Evolutionary conservation across 805 yeast genomes (phyloP).

Genomic region (Wickerhamomyces queroliae): DNA sequence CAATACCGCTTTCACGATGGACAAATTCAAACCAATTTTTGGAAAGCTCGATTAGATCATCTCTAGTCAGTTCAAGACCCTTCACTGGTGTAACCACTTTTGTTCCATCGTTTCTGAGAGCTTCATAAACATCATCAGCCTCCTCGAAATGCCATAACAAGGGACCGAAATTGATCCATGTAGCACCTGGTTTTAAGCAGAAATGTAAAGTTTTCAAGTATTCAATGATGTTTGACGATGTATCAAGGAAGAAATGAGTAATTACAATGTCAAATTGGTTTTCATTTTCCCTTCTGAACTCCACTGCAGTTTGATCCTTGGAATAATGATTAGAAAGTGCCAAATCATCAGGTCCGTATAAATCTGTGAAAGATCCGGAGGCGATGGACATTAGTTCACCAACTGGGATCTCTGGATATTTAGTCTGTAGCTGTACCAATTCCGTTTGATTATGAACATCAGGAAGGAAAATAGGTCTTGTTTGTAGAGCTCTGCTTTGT

Average conservation of each 20-base stretch:
- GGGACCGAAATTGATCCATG: slow-evolving; percentile 67
- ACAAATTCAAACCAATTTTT: slow-evolving; percentile 45
- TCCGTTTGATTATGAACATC: slow-evolving; percentile 41
- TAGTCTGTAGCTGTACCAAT: slow-evolving; percentile 23
- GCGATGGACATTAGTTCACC: slow-evolving; percentile 60
- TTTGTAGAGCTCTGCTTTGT: slow-evolving; percentile 37
- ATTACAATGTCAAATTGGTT: slow-evolving; percentile 38
- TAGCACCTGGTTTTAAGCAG: slow-evolving; percentile 38
- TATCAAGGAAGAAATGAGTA: slow-evolving; percentile 60
- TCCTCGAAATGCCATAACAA: slow-evolving; percentile 68
- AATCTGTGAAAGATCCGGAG: slow-evolving; percentile 66
- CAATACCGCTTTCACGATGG: slow-evolving; percentile 36
- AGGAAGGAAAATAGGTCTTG: slow-evolving; percentile 47
- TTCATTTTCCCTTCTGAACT: slow-evolving; percentile 35
- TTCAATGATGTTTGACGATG: slow-evolving; percentile 54
- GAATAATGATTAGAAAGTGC: slow-evolving; percentile 13
- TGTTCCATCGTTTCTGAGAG: slow-evolving; percentile 14
- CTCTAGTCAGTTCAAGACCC: slow-evolving; percentile 56
- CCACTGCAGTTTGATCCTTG: slow-evolving; percentile 30
- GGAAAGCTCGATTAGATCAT: slow-evolving; percentile 45
- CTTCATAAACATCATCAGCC: slow-evolving; percentile 27
- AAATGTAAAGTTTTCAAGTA: slow-evolving; percentile 44
- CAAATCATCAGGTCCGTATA: slow-evolving; percentile 45
- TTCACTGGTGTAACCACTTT: slow-evolving; percentile 28
- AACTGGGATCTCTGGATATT: slow-evolving; percentile 35